Conservation (phyloP, 768 basidiomycete genomes). For the Termitomyces sp. region DNA sequence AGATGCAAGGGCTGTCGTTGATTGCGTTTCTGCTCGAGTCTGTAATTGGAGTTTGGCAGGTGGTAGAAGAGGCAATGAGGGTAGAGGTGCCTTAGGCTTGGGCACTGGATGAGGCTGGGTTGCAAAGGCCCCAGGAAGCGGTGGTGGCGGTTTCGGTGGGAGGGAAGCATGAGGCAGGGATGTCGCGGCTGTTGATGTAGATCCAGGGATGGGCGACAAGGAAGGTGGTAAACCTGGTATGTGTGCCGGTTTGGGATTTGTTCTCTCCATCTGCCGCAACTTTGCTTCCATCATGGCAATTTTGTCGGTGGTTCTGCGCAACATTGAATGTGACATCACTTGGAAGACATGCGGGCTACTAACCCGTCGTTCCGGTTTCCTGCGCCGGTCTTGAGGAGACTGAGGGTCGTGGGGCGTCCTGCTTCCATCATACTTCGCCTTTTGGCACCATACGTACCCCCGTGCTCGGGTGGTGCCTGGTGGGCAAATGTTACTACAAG, state of each 20-base stretch:
- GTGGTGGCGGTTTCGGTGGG: slow-evolving; percentile 39
- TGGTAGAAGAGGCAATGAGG: slow-evolving; percentile 22
- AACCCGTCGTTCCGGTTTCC: slow-evolving; percentile 51
- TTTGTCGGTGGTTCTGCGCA: slow-evolving; percentile 72
- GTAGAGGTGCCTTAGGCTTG: slow-evolving; percentile 19
- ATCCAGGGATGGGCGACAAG: background rate
- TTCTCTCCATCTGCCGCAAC: slow-evolving; percentile 69
- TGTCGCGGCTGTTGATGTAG: background rate
- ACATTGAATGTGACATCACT: slow-evolving; percentile 6
- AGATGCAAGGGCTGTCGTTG: background rate
- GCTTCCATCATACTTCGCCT: slow-evolving; percentile 51
- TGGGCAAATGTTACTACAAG: slow-evolving; percentile 90
- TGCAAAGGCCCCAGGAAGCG: slow-evolving; percentile 18
- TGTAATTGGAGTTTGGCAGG: slow-evolving; percentile 8
- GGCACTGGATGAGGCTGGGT: slow-evolving; percentile 6
- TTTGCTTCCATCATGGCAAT: slow-evolving; percentile 98
- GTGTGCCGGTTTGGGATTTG: slow-evolving; percentile 22
- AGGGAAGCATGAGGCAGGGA: slow-evolving; percentile 32
- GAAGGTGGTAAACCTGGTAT: slow-evolving; percentile 10
- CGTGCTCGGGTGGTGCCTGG: slow-evolving; percentile 61
- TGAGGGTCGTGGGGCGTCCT: slow-evolving; percentile 79
- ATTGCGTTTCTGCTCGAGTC: slow-evolving; percentile 5
- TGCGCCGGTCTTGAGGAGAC: slow-evolving; percentile 75
- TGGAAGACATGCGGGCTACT: slow-evolving; percentile 12
- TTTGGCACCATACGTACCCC: slow-evolving; percentile 20